Conservation (phyloP, 2,329 filamentous ascomycete species). For the Fonsecaea monophora region DNA sequence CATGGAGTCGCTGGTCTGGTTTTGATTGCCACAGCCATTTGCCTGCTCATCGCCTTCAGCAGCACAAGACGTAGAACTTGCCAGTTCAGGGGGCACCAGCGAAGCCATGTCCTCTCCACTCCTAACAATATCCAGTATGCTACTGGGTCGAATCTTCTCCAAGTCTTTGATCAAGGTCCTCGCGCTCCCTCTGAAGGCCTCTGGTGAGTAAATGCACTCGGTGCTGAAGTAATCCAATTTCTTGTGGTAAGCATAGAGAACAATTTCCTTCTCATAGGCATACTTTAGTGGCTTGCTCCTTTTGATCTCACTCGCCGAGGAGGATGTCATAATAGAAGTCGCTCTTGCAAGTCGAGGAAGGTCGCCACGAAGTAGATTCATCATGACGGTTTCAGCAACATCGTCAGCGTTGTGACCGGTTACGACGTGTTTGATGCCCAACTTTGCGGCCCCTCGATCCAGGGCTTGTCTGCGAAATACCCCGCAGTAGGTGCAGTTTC, state of each 20-base stretch:
- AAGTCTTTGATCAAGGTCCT: conserved; percentile 92
- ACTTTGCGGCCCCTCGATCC: conserved; percentile 85
- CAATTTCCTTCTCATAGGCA: conserved; percentile 98
- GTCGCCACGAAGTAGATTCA: conserved; percentile 94
- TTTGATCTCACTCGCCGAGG: conserved; percentile 83
- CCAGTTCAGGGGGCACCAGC: conserved; percentile 71
- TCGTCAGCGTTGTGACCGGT: conserved; percentile 98
- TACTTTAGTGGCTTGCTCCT: conserved; percentile 97
- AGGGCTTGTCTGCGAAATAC: conserved; percentile 94
- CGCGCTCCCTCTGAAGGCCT: conserved; percentile 93
- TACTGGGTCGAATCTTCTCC: conserved; percentile 89
- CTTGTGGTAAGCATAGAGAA: conserved; percentile 95
- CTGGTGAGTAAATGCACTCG: conserved; percentile 97
- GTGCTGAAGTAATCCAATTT: conserved; percentile 98
- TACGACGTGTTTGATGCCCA: conserved; percentile 90
- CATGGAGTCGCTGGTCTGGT: conserved; percentile 76
- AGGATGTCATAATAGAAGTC: conserved; percentile 86
- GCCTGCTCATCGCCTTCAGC: conserved; percentile 48
- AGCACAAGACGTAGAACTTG: conserved; percentile 46
- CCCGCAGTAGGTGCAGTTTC: conserved; percentile 98
- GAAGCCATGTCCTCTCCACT: conserved; percentile 96
- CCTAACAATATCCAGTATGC: conserved; percentile 90
- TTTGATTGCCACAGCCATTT: conserved; percentile 77
- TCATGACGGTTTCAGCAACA: conserved; percentile 94
- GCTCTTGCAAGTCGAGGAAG: conserved; percentile 84